These are phyloP conservation scores for Lactifluus piperatus DNA, from an alignment of 768 basidiomycete species.

Conservation along the genomic window DNA sequence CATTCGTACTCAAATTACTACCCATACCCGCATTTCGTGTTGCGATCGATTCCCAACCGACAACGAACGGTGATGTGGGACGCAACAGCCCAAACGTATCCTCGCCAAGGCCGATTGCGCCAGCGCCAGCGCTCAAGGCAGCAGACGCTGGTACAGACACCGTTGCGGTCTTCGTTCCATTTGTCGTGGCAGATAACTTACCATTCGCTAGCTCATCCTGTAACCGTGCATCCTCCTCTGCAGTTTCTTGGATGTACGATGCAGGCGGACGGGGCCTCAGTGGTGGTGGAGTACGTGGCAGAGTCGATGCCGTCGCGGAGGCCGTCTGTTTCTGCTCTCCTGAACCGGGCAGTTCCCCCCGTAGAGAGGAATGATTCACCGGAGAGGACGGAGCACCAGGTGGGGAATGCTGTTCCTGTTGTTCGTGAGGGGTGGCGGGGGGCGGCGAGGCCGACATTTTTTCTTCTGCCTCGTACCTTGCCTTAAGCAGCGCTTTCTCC, in stretches of 20 bases:
- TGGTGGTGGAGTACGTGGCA: constrained; percentile 48
- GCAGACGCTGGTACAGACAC: neutral
- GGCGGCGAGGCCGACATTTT: neutral
- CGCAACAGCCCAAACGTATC: constrained; percentile 21
- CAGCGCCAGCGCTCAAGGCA: constrained; percentile 19
- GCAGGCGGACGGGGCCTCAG: constrained; percentile 67
- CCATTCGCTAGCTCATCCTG: constrained; percentile 28
- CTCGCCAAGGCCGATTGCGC: constrained; percentile 4
- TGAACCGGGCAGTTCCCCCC: neutral
- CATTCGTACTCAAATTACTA: neutral
- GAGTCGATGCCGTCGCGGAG: neutral
- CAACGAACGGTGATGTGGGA: constrained; percentile 9
- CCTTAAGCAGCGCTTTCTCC: constrained; percentile 64
- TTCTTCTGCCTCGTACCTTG: constrained; percentile 55
- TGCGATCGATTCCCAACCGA: constrained; percentile 1
- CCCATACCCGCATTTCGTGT: neutral
- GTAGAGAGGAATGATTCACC: neutral
- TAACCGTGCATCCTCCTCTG: constrained; percentile 59
- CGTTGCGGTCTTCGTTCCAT: neutral
- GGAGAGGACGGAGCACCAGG: constrained; percentile 6
- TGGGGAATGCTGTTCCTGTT: neutral
- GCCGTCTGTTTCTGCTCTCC: neutral
- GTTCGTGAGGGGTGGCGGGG: constrained; percentile 14
- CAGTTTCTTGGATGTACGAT: constrained; percentile 77
- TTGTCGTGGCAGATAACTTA: neutral